A percentile compares a stretch with the other conserved stretches of the same genome.
These are phyloP conservation scores for Pseudogymnoascus pannorum DNA, from an alignment of 2,329 filamentous ascomycete species.

Conservation along the genomic window DNA sequence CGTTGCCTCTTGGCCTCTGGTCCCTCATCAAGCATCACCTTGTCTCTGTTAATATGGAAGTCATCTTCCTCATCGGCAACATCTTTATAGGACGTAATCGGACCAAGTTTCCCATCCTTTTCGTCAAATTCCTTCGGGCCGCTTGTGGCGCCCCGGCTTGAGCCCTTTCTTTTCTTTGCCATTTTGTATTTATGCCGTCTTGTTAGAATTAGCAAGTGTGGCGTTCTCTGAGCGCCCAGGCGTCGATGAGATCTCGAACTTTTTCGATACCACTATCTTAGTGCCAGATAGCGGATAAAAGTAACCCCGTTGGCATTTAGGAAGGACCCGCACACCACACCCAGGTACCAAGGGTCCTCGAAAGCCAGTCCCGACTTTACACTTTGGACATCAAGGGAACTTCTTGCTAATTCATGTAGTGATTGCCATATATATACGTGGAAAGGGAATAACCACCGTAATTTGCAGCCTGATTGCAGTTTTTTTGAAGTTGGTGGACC, in stretches of 20 bases:
- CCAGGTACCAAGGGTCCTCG: not conserved
- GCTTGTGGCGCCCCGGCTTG: conserved; percentile 39
- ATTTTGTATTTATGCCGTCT: conserved; percentile 32
- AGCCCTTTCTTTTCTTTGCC: conserved; percentile 66
- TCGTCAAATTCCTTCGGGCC: conserved; percentile 49
- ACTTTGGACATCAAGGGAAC: not conserved
- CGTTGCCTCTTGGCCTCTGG: conserved; percentile 71
- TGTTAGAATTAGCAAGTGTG: conserved; percentile 4
- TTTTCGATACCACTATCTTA: conserved; percentile 14
- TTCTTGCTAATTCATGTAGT: not conserved
- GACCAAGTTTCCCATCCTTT: conserved; percentile 54
- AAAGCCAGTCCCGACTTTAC: not conserved
- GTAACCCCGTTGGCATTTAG: not conserved
- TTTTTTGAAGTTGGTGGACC: not conserved
- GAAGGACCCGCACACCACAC: not conserved
- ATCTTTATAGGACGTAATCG: conserved; percentile 63
- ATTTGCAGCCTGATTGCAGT: not conserved
- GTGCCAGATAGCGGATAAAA: conserved; percentile 1
- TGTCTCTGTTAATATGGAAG: conserved; percentile 80
- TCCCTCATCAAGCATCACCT: conserved; percentile 76
- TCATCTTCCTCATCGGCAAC: conserved; percentile 93
- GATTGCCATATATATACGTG: not conserved
- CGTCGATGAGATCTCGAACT: conserved; percentile 9
- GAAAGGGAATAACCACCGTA: not conserved
- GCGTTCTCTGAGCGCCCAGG: conserved; percentile 7